A percentile compares a stretch with the other conserved stretches of the same genome.
Evolutionary conservation across 441 rosid genomes (phyloP).

Genomic region (Euphorbia schlechtendalii): DNA sequence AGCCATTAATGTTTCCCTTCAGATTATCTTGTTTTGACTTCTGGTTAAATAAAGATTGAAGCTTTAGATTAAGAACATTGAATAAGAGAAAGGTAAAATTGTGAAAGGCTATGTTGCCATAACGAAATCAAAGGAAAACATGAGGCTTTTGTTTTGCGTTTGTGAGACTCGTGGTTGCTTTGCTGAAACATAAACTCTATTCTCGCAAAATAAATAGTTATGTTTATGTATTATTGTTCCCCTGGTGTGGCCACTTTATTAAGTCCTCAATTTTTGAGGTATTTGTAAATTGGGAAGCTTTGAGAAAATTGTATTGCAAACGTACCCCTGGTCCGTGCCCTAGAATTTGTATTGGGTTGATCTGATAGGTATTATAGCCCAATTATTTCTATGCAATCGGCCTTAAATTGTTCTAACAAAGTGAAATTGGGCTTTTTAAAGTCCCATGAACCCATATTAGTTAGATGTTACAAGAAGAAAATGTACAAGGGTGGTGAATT

Average conservation of each 20-base stretch:
- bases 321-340: background rate
- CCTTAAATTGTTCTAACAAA: too few species aligned
- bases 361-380: background rate
- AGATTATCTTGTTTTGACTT: background rate
- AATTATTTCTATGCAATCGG: background rate
- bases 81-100: background rate
- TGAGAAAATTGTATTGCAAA: background rate
- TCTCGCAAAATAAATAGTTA: background rate
- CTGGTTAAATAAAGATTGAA: background rate
- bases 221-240: background rate
- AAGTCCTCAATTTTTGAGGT: background rate
- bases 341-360: background rate
- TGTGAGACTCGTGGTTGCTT: background rate
- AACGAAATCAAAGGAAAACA: slow-evolving; percentile 22
- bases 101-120: background rate
- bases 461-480: too few species aligned
- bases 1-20: slow-evolving; percentile 31
- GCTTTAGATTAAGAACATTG: background rate
- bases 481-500: too few species aligned
- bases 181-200: background rate
- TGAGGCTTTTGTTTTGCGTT: slow-evolving; percentile 7
- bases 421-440: too few species aligned
- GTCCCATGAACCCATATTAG: too few species aligned
- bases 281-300: background rate
- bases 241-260: too few species aligned